phyloP scores from a whole-genome alignment of 2,329 filamentous ascomycete genomes.

The Alternaria gaisen region DNA sequence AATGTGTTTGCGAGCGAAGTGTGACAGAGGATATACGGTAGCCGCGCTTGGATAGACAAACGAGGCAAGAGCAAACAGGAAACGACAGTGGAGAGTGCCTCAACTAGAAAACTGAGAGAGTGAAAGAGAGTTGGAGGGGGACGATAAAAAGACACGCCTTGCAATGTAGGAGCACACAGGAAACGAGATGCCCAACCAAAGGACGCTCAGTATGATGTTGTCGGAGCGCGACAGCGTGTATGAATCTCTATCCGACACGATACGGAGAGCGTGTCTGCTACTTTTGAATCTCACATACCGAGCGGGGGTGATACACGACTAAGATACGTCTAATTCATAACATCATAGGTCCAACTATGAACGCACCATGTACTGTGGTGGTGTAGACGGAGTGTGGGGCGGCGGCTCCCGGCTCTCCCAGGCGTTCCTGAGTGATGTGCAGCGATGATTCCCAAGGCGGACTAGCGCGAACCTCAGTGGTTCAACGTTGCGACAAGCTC shows the following conservation, averaged over 20 bases:
- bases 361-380: not conserved
- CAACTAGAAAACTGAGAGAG: not conserved
- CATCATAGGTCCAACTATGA: not conserved
- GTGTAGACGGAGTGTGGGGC: not conserved
- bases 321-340: not conserved
- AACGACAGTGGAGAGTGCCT: not conserved
- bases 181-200: too few relatives aligned
- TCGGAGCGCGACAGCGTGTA: too few relatives aligned
- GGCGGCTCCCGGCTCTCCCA: not conserved
- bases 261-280: not conserved
- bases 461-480: slow-evolving; percentile 17
- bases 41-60: slow-evolving; percentile 7
- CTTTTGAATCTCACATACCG: not conserved
- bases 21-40: not conserved
- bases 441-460: slow-evolving; percentile 11
- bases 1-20: slow-evolving; percentile 1
- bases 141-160: too few relatives aligned
- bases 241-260: not conserved
- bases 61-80: slow-evolving; percentile 19
- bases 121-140: not conserved
- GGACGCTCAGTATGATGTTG: too few relatives aligned
- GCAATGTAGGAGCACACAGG: not conserved
- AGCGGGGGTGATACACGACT: not conserved
- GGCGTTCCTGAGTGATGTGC: slow-evolving; percentile 16
- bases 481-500: slow-evolving; percentile 18